Base-by-base conservation (phyloP, 2,329 filamentous ascomycete genomes). In the Epichloe uncinata region DNA sequence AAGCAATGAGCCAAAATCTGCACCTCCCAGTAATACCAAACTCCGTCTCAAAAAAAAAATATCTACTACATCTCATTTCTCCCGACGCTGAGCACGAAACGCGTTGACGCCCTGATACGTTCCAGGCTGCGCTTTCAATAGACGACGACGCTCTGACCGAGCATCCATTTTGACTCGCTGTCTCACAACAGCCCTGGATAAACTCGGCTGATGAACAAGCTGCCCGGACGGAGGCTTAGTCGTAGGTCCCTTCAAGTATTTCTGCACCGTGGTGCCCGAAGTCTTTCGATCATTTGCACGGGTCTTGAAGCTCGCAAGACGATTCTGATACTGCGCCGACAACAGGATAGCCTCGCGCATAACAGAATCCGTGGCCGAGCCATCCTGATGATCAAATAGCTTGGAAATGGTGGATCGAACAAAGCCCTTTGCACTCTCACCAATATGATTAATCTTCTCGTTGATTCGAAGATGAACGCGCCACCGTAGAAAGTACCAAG, bases 401-500 rank as follows among this genome's bases (percentile, higher is more conserved):
- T 42, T 54, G 42, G 47, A 49, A 15, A 60, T 50, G 11, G 57
- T 42, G 0, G 51, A 50, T 4, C 52, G 47, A 35, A 63, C 49
- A 12, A 56, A 46, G 0, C 20, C 3, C 2, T n/a, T 51, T n/a
- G 52, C 40, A 7, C 26, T 55, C n/a, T 55, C 45, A 20, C 52
- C 55, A 1, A 49, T 44, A 12, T 38, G 26, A 16, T n/a, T 6
- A 11, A 54, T 48, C 16, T 47, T 30, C 18, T 55, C 48, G 8
- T 51, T 35, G 3, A 58, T 48, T 35, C 59, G 58, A 7, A 50
- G 46, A 6, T 50, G 48, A 26, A 66, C 53, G 18, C 65, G 57
- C 66, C 65, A 69, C 16, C 67, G 58, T 40, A 68, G 54, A 45
- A 69, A 70, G 51, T 69, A 62, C 49, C 60, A 66, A 0, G 66